A percentile compares a stretch with the other conserved stretches of the same genome.
Evolutionary conservation across 257 asterid genomes (phyloP).

Genomic region (Solanum appendiculatum): DNA sequence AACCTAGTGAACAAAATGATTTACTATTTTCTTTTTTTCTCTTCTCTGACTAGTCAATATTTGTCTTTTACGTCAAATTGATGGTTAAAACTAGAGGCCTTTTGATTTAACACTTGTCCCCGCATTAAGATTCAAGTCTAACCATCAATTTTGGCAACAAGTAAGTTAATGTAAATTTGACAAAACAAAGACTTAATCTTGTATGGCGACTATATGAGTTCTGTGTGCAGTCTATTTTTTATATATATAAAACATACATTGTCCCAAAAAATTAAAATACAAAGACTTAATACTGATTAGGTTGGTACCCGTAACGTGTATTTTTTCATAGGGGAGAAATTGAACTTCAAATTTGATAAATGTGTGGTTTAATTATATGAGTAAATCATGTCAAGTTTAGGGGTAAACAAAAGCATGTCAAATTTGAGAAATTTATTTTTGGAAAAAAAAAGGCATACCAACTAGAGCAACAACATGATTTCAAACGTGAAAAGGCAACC

Average conservation of each 20-base stretch:
- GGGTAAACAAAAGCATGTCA: neutral
- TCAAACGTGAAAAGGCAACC: neutral
- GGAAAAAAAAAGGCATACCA: neutral
- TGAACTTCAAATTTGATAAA: neutral
- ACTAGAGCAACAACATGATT: neutral
- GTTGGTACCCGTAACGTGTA: neutral
- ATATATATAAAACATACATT: neutral
- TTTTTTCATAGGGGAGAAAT: neutral
- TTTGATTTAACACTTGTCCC: neutral
- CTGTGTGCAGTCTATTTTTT: neutral
- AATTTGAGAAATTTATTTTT: neutral
- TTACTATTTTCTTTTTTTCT: no score
- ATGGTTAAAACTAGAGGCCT: neutral
- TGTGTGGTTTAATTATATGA: neutral
- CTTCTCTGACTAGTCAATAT: no score
- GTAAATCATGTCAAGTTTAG: neutral
- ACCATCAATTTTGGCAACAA: no score
- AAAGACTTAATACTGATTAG: neutral
- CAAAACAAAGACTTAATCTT: neutral
- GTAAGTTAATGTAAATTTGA: neutral
- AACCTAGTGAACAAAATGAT: no score
- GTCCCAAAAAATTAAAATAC: neutral
- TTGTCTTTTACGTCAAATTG: no score
- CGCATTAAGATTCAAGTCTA: neutral
- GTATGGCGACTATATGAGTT: neutral